Conservation (phyloP, 2,329 filamentous ascomycete species). For the Trichoderma polysporum region DNA sequence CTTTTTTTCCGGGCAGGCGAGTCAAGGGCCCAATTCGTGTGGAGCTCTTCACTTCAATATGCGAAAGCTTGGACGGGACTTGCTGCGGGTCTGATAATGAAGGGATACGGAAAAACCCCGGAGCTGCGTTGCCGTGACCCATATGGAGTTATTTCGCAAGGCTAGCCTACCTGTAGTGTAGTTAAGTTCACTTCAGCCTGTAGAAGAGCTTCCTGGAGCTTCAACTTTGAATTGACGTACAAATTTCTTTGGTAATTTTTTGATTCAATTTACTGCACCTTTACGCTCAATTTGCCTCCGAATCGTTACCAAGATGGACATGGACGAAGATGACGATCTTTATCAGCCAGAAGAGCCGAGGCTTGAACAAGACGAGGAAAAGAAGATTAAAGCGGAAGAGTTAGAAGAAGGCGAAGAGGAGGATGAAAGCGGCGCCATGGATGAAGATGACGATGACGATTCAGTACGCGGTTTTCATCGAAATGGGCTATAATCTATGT, state of each 20-base stretch:
- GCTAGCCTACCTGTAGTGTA: constrained; percentile 6
- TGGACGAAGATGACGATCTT: constrained; percentile 68
- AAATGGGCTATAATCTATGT: neutral
- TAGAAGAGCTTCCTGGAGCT: constrained; percentile 16
- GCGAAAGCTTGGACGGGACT: neutral
- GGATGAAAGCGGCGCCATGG: constrained; percentile 60
- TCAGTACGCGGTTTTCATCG: neutral
- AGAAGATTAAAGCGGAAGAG: constrained; percentile 49
- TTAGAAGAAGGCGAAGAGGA: constrained; percentile 65
- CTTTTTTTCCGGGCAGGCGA: constrained; percentile 17
- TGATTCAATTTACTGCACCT: neutral
- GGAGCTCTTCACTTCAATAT: constrained; percentile 17
- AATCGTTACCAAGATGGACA: constrained; percentile 50
- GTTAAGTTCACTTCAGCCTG: neutral
- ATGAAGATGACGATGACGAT: constrained; percentile 55
- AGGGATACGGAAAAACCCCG: constrained; percentile 19
- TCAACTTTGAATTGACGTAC: neutral
- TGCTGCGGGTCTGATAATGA: constrained; percentile 9
- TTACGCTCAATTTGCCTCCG: neutral
- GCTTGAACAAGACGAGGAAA: constrained; percentile 34
- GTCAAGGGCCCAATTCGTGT: constrained; percentile 20
- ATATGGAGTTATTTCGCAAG: neutral
- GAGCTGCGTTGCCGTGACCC: neutral
- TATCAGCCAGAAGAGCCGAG: constrained; percentile 61
- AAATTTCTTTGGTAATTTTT: neutral